Conservation (phyloP, 805 yeast species). For the Metschnikowia proteae region DNA sequence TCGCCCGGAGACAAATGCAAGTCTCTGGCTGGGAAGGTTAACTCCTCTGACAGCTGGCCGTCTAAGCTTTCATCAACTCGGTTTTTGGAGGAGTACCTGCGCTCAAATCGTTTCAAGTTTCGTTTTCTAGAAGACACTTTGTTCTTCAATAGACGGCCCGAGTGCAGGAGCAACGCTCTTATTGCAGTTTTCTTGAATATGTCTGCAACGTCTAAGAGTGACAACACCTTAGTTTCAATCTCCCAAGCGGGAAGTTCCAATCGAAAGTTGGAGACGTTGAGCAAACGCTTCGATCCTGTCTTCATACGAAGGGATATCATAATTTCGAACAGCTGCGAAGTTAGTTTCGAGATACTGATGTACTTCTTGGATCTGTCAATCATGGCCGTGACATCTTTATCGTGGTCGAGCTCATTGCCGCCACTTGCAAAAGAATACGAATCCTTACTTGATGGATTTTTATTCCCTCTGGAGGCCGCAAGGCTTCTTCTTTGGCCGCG, state of each 20-base stretch:
- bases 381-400: constrained; percentile 51
- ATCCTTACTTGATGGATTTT: constrained; percentile 4
- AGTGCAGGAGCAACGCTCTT: constrained; percentile 31
- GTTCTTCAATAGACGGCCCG: constrained; percentile 34
- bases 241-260: constrained; percentile 32
- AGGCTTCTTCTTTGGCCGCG: neutral
- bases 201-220: constrained; percentile 35
- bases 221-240: constrained; percentile 29
- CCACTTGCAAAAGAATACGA: constrained; percentile 6
- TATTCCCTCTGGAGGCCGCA: neutral
- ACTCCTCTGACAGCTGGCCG: neutral
- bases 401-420: constrained; percentile 5
- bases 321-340: constrained; percentile 21
- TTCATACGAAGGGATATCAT: constrained; percentile 34
- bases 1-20: neutral
- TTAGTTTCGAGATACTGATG: constrained; percentile 60
- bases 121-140: constrained; percentile 21
- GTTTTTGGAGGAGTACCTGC: neutral
- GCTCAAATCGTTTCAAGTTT: constrained; percentile 5
- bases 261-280: constrained; percentile 37
- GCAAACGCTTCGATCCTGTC: constrained; percentile 31
- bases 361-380: constrained; percentile 68
- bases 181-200: constrained; percentile 29
- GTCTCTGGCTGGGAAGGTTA: neutral
- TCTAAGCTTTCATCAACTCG: neutral